Evolutionary conservation across 345 rosid species (phyloP), one percentile per base, ranked within the genome.

Genomic region (Iberis pinnata): DNA sequence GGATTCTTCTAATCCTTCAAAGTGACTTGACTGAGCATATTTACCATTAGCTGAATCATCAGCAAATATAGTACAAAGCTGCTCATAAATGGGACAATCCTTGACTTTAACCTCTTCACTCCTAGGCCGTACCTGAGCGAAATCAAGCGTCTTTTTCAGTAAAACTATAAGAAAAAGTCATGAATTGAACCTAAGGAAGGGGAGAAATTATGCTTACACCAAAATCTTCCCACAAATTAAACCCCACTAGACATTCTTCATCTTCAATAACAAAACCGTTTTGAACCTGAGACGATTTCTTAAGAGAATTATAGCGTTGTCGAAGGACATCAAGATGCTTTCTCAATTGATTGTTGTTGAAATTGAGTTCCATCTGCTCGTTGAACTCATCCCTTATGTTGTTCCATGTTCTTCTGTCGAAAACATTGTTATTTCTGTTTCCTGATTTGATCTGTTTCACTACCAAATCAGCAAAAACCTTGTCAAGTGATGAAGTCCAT

Each of bases 11-110:
- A 79, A 61, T 7, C 75, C 86, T 57, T 82, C 87, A 55, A 82
- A 88, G 66, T 85, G 89, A 70, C 95, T 88, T 27, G 97, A 88
- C 69, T 81, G 95, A 51, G 97, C 97, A 63, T 82, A 88, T 56
- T 73, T 80, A 29, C 97, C 97, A 49, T 76, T 80, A 16, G 69
- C 70, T 15, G 79, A 77, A 55, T 80, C 61, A 59, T 88, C 89
- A 8, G 67, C 61, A 67, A 82, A 88, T 44, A 88, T 88, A 18
- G 73, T 56, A 63, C 83, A 72, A 27, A 88, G 80, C 69, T 88
- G 95, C 13, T 79, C 84, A 31, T 77, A 84, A 45, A 88, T 84
- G n/a, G 84, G 83, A 8, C 84, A 79, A 14, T 80, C 86, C 75
- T 79, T 80, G 38, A 67, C 78, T 61, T 77, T 80, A 38, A 67